Percentiles rank a stretch among this genome's conserved stretches.
Evolutionary conservation across 106 monocot species (phyloP).

Genomic region (Phalaenopsis equestris): DNA sequence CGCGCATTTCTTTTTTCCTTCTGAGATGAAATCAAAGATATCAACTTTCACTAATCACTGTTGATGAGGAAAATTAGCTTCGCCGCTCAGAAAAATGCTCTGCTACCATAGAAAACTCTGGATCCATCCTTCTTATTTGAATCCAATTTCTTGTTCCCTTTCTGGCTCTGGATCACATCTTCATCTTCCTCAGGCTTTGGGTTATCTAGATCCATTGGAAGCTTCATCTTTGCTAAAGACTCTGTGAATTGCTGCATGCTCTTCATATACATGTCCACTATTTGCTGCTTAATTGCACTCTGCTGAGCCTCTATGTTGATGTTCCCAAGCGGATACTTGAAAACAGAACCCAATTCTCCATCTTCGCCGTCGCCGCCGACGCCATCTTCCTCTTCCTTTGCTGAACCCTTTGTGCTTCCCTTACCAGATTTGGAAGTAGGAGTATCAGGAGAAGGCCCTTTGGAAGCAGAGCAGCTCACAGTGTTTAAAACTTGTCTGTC

Average conservation of each 20-base stretch:
- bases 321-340: constrained; percentile 33
- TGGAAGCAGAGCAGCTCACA: constrained; percentile 14
- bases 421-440: constrained; percentile 15
- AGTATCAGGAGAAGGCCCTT: constrained; percentile 5
- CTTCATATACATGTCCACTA: constrained; percentile 69
- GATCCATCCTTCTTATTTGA: constrained; percentile 14
- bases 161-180: constrained; percentile 1
- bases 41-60: too few species aligned
- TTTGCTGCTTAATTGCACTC: constrained; percentile 43
- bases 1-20: too few species aligned
- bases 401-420: neutral
- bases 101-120: constrained; percentile 62
- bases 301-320: constrained; percentile 47
- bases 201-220: constrained; percentile 52
- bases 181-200: constrained; percentile 19
- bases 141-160: constrained; percentile 19
- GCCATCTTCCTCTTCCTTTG: constrained; percentile 10
- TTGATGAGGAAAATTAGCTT: neutral
- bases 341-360: constrained; percentile 21
- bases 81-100: constrained; percentile 23
- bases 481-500: constrained; percentile 10
- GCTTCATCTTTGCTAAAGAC: constrained; percentile 63
- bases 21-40: too few species aligned
- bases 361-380: constrained; percentile 2
- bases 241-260: constrained; percentile 73